Base-by-base conservation (phyloP, 2,329 filamentous ascomycete genomes). In the Curvularia verruculosa region DNA sequence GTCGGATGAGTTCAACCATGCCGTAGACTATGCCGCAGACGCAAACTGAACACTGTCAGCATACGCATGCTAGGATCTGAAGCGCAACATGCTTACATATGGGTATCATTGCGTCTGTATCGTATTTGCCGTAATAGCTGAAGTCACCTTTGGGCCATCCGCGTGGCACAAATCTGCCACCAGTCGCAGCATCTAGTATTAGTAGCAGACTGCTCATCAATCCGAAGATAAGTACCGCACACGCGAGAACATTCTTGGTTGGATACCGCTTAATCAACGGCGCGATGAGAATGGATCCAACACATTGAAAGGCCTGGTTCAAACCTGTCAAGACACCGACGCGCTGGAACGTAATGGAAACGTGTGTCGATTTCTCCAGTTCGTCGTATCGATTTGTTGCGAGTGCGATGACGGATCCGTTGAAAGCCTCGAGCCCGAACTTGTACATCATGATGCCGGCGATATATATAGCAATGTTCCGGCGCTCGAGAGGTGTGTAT, bases 381-480 rank as follows among this genome's bases (percentile, higher is more conserved):
- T 78, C 78, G 66, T 82, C 80, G 67, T 82, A 83, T 49, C 81
- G 75, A 60, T 83, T 83, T 3, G 79, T 82, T 10, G 80, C 80
- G 2, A 82, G 73, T 10, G 80, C 79, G 36, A 80, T 77, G 60
- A 83, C 77, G 29, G 80, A 82, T 1, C 81, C 81, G 64, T 81
- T 82, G 71, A 83, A 83, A 9, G 79, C 80, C 63, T 82, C 80
- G 12, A 82, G 74, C 24, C 80, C 81, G 55, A 83, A 82, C 62
- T 83, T 83, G 72, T 83, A 83, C 41, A 81, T 69, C 79, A 83
- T 83, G 55, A 83, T 82, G 5, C 81, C 81, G 7, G 71, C 59
- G 47, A 82, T 81, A 67, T 83, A 83, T 13, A 70, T 65, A 23
- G 57, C 60, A 45, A 69, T 70, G 52, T 69, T 70, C 49, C 78